Evolutionary conservation across 257 asterid species (phyloP).

Genomic region (Solanum arcanum): DNA sequence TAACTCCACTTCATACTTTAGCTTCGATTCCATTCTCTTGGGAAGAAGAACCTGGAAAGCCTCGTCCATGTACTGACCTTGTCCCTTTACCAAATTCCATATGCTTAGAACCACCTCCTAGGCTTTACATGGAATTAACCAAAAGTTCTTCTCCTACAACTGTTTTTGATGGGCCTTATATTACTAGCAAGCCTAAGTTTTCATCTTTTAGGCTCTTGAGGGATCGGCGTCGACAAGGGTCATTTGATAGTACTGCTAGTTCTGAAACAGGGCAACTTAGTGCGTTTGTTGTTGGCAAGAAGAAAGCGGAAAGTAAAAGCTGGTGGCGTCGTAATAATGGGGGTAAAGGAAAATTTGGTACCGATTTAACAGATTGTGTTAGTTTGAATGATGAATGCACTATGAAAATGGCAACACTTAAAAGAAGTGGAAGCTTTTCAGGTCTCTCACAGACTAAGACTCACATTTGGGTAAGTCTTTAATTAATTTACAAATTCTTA

Average conservation of each 20-base stretch:
- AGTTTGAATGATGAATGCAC: slow-evolving; percentile 1
- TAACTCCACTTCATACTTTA: background rate
- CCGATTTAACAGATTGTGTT: slow-evolving; percentile 8
- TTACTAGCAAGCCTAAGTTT: slow-evolving; percentile 18
- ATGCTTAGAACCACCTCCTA: slow-evolving; percentile 37
- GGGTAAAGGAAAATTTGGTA: slow-evolving; percentile 12
- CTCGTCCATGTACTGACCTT: slow-evolving; percentile 27
- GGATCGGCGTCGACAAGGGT: slow-evolving; percentile 8
- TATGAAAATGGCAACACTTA: slow-evolving; percentile 11
- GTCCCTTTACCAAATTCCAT: slow-evolving; percentile 8
- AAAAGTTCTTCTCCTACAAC: slow-evolving; percentile 34
- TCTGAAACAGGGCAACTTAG: slow-evolving; percentile 17
- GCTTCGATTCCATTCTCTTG: slow-evolving; percentile 49
- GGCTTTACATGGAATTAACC: slow-evolving; percentile 3
- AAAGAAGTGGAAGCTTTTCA: slow-evolving; percentile 50
- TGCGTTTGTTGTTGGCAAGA: slow-evolving; percentile 13
- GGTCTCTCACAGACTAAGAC: slow-evolving; percentile 25
- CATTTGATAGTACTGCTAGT: slow-evolving; percentile 8
- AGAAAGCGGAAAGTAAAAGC: slow-evolving; percentile 1
- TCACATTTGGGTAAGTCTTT: slow-evolving; percentile 51
- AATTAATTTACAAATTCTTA: background rate
- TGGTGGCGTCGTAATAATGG: slow-evolving; percentile 5
- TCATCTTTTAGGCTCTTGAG: slow-evolving; percentile 33
- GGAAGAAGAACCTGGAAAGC: slow-evolving; percentile 62
- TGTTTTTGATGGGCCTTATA: slow-evolving; percentile 44